A percentile compares a stretch with the other conserved stretches of the same genome.
These are phyloP conservation scores for Hymenoscyphus salicellus DNA, from an alignment of 2,329 filamentous ascomycete species.

Conservation along the genomic window DNA sequence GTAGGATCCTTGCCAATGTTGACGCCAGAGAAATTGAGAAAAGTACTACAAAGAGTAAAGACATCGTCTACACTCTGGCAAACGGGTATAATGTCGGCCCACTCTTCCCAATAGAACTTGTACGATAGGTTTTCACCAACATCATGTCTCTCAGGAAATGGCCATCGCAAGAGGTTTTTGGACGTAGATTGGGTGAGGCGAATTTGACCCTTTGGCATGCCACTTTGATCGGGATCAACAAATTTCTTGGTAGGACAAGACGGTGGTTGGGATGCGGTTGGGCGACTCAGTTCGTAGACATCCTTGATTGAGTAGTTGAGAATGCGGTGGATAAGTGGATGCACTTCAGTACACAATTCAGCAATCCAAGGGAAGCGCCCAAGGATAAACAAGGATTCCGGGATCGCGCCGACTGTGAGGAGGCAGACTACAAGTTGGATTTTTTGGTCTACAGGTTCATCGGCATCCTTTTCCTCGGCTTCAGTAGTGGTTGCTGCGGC, in stretches of 20 bases:
- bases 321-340: constrained; percentile 79
- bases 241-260: constrained; percentile 45
- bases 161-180: constrained; percentile 76
- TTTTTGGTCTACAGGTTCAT: constrained; percentile 84
- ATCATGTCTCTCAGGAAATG: constrained; percentile 74
- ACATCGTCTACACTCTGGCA: constrained; percentile 90
- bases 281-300: constrained; percentile 52
- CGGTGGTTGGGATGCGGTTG: constrained; percentile 41
- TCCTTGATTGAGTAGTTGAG: constrained; percentile 77
- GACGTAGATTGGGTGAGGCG: constrained; percentile 56
- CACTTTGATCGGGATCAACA: constrained; percentile 60
- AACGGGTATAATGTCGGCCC: constrained; percentile 87
- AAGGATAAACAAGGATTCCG: constrained; percentile 87
- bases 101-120: constrained; percentile 96
- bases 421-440: constrained; percentile 78
- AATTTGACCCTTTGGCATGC: constrained; percentile 66
- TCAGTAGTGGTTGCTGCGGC: constrained; percentile 45
- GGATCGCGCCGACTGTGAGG: constrained; percentile 85
- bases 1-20: constrained; percentile 82
- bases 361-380: constrained; percentile 91
- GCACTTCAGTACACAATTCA: constrained; percentile 77
- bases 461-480: constrained; percentile 49
- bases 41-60: constrained; percentile 77
- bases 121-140: constrained; percentile 74
- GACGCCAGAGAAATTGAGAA: constrained; percentile 82